Percentiles rank a stretch among this genome's conserved stretches.
Evolutionary conservation across 2,329 filamentous ascomycete genomes (phyloP).

Genomic region (Harringtonia aguacate): DNA sequence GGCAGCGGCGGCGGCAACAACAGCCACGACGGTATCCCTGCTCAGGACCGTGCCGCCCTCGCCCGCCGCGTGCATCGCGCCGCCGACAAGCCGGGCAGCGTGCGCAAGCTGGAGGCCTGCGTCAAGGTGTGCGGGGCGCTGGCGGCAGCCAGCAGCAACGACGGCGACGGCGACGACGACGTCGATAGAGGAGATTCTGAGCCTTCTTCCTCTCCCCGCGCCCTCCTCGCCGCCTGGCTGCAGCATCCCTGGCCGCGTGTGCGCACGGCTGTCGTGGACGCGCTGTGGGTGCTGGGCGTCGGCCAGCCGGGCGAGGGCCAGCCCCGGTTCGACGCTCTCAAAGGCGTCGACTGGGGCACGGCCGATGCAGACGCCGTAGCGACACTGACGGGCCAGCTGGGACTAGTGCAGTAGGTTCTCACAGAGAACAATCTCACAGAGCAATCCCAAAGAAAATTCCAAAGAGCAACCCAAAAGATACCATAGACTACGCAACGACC

Average conservation of each 20-base stretch:
- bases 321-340: constrained; percentile 19
- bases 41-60: constrained; percentile 41
- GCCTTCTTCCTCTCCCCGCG: too few species aligned
- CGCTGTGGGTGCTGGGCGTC: constrained; percentile 39
- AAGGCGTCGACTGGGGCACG: constrained; percentile 46
- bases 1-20: constrained; percentile 1
- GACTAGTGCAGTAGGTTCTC: not conserved
- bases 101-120: constrained; percentile 71
- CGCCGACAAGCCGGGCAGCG: constrained; percentile 72
- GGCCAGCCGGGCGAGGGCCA: not conserved
- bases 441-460: too few species aligned
- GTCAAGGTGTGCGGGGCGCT: constrained; percentile 70
- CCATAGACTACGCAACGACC: too few species aligned
- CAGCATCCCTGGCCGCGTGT: constrained; percentile 76
- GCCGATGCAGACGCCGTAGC: constrained; percentile 37
- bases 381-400: constrained; percentile 16
- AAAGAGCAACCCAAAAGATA: too few species aligned
- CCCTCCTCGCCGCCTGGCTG: constrained; percentile 62
- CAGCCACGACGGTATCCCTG: constrained; percentile 17
- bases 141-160: constrained; percentile 22
- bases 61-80: constrained; percentile 65
- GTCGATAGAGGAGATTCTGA: too few species aligned
- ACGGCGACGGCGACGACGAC: constrained; percentile 32
- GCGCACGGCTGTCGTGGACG: constrained; percentile 47
- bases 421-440: too few species aligned